Conservation (phyloP, 768 basidiomycete species). For the Mycena floridula region DNA sequence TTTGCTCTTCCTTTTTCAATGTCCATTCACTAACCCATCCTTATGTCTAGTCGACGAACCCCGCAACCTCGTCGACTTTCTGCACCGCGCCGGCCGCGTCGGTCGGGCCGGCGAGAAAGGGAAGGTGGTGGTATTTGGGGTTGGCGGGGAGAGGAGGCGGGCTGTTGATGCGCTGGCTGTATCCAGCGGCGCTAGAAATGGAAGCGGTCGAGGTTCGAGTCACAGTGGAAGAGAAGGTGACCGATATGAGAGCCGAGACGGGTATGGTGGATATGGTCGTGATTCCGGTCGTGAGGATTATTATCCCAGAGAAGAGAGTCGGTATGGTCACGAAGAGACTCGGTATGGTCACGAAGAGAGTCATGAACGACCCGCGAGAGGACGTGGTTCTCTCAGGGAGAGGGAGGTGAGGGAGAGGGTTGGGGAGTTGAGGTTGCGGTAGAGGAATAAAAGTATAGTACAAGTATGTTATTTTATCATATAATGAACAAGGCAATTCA, state of each 20-base stretch:
- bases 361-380: too few species aligned
- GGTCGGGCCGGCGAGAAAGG: slow-evolving; percentile 69
- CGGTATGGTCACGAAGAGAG: not conserved
- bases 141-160: not conserved
- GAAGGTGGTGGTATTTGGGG: slow-evolving; percentile 69
- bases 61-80: slow-evolving; percentile 84
- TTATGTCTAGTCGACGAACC: slow-evolving; percentile 88
- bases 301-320: not conserved
- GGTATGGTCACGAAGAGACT: not conserved
- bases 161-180: too few species aligned
- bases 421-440: not conserved
- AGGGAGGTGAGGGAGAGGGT: not conserved
- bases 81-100: slow-evolving; percentile 85
- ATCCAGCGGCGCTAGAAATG: not conserved
- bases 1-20: too few species aligned
- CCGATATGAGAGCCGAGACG: too few species aligned
- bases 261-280: too few species aligned
- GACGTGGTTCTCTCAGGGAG: too few species aligned
- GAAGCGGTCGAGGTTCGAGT: not conserved
- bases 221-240: not conserved
- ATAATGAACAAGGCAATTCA: too few species aligned
- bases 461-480: too few species aligned
- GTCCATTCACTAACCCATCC: too few species aligned
- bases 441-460: not conserved
- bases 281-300: not conserved